These are phyloP conservation scores for Cytospora leucostoma DNA, from an alignment of 2,329 filamentous ascomycete genomes.

Conservation along the genomic window DNA sequence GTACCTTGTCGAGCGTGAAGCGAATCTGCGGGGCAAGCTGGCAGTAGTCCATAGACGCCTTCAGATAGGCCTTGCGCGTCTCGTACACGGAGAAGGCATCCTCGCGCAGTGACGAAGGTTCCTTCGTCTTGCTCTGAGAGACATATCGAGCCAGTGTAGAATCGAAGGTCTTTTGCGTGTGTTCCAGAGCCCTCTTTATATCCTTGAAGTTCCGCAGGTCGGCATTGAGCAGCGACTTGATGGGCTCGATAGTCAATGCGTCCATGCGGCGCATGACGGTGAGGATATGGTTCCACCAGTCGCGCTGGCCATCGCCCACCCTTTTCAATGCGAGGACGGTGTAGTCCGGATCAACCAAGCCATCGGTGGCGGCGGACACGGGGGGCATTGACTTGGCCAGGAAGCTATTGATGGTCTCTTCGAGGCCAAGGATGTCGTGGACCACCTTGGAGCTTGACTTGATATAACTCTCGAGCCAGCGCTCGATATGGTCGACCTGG, in stretches of 20 bases:
- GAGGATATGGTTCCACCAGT: constrained; percentile 82
- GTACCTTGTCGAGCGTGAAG: constrained; percentile 78
- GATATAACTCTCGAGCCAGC: constrained; percentile 75
- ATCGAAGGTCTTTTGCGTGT: constrained; percentile 83
- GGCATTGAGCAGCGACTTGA: constrained; percentile 73
- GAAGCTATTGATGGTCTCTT: constrained; percentile 77
- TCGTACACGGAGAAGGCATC: constrained; percentile 96
- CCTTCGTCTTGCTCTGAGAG: constrained; percentile 86
- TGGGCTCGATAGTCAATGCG: constrained; percentile 74
- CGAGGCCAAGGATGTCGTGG: constrained; percentile 69
- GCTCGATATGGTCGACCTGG: constrained; percentile 86
- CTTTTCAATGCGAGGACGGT: constrained; percentile 83
- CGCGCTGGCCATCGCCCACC: constrained; percentile 80
- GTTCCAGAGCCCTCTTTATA: constrained; percentile 71
- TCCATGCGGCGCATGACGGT: constrained; percentile 78
- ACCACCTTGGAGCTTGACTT: constrained; percentile 56
- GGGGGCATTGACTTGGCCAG: constrained; percentile 76
- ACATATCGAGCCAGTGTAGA: constrained; percentile 78
- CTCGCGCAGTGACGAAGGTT: constrained; percentile 85
- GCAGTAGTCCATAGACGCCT: constrained; percentile 91
- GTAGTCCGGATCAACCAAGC: constrained; percentile 92
- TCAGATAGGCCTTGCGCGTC: constrained; percentile 85
- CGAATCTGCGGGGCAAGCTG: constrained; percentile 84
- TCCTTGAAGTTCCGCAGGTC: constrained; percentile 90
- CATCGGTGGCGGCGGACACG: constrained; percentile 68